phyloP scores from a whole-genome alignment of 345 rosid species.

The Eutrema yunnanense region DNA sequence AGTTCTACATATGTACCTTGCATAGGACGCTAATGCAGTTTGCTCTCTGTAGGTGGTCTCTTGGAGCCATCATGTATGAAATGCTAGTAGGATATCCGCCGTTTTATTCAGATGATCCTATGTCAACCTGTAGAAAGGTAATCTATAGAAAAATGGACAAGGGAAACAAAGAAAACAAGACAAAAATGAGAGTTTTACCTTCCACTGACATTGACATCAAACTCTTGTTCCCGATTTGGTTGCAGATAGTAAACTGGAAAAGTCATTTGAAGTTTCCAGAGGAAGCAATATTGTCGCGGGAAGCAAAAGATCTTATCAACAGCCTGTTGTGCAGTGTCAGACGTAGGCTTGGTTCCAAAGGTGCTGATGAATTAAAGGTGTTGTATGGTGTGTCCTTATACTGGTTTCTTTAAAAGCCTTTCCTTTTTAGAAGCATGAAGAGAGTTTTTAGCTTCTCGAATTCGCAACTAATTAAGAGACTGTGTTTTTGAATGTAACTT shows the following conservation, averaged over 20 bases:
- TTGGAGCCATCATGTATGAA: constrained; percentile 96
- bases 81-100: constrained; percentile 98
- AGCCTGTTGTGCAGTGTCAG: constrained; percentile 78
- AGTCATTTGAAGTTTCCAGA: constrained; percentile 94
- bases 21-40: constrained; percentile 1
- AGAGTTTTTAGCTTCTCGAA: neutral
- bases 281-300: constrained; percentile 76
- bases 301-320: constrained; percentile 76
- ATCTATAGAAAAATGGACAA: neutral
- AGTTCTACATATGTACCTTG: neutral
- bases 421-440: neutral
- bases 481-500: too few relatives aligned
- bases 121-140: constrained; percentile 97
- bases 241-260: constrained; percentile 94
- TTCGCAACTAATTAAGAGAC: too few relatives aligned
- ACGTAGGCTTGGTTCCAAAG: constrained; percentile 85
- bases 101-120: constrained; percentile 95
- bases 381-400: constrained; percentile 49
- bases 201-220: neutral
- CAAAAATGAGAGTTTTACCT: neutral
- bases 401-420: neutral
- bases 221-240: neutral
- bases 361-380: constrained; percentile 95
- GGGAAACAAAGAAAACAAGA: neutral
- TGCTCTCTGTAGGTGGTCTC: constrained; percentile 75